Conservation (phyloP, 495 filamentous ascomycete genomes). For the Daldinia grandis region DNA sequence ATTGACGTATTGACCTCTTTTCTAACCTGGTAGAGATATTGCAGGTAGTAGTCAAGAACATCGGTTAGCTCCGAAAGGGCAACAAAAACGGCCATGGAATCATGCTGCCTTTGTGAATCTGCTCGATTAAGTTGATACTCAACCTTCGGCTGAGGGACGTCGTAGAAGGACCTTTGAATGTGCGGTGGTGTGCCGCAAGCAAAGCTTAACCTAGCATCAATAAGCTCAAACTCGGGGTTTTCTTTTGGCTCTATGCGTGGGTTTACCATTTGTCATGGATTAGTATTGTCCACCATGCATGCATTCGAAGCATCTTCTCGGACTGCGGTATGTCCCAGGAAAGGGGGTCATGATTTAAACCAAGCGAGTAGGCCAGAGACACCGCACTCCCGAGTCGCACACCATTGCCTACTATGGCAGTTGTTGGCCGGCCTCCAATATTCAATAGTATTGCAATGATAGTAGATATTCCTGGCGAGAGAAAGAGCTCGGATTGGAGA, state of each 20-base stretch:
- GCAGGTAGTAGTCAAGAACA: neutral
- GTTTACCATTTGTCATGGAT: neutral
- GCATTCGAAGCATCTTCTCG: conserved; percentile 22
- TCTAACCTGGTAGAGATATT: neutral
- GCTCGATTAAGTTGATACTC: neutral
- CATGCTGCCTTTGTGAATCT: neutral
- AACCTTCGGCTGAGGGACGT: neutral
- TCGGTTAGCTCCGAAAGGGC: neutral
- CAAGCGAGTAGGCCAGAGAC: neutral
- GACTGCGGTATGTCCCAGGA: conserved; percentile 17
- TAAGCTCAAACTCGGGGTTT: neutral
- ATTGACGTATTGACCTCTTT: neutral
- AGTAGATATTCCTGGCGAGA: conserved; percentile 9
- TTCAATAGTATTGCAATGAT: conserved; percentile 11
- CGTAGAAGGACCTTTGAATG: neutral
- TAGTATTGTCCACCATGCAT: conserved; percentile 16
- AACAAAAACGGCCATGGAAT: neutral
- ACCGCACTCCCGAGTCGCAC: conserved; percentile 18
- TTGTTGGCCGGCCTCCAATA: conserved; percentile 17
- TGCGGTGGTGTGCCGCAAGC: neutral
- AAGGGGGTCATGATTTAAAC: conserved; percentile 11
- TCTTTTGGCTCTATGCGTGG: neutral
- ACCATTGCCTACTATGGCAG: conserved; percentile 16
- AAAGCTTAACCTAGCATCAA: neutral
- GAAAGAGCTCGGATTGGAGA: conserved; percentile 17